Conservation (phyloP, 768 basidiomycete genomes). For the Multifurca ochricompacta region DNA sequence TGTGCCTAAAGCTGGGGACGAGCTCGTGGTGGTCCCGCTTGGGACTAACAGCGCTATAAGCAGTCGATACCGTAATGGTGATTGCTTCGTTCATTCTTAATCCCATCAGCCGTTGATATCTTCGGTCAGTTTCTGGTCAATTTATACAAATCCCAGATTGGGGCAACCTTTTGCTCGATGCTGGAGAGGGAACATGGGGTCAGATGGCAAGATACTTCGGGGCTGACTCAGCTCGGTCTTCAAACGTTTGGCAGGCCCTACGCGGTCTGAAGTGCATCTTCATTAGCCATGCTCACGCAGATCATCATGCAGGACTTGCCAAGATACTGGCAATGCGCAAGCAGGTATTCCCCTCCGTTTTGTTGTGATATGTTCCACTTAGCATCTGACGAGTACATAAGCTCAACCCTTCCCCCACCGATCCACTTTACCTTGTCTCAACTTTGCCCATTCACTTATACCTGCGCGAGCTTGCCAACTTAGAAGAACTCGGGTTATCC, state of each 20-base stretch:
- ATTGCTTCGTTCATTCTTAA: conserved; percentile 15
- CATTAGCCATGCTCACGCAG: conserved; percentile 85
- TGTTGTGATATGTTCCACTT: neutral
- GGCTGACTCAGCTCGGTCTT: conserved; percentile 28
- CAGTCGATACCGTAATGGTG: conserved; percentile 82
- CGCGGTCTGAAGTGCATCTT: conserved; percentile 73
- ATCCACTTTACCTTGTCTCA: conserved; percentile 67
- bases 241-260: conserved; percentile 50
- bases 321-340: conserved; percentile 65
- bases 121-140: conserved; percentile 58
- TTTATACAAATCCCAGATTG: conserved; percentile 64
- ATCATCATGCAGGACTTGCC: conserved; percentile 83
- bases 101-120: neutral
- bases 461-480: conserved; percentile 60
- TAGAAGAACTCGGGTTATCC: conserved; percentile 64
- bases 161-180: conserved; percentile 77
- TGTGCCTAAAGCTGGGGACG: conserved; percentile 38
- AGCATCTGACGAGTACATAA: conserved; percentile 25
- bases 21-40: conserved; percentile 65
- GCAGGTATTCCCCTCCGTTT: conserved; percentile 38
- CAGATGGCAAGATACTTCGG: conserved; percentile 80
- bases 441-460: conserved; percentile 51
- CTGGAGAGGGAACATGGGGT: conserved; percentile 89
- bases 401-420: conserved; percentile 54
- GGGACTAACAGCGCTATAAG: conserved; percentile 89